phyloP scores from a whole-genome alignment of 257 asterid genomes.

The Oldenlandia corymbosa region DNA sequence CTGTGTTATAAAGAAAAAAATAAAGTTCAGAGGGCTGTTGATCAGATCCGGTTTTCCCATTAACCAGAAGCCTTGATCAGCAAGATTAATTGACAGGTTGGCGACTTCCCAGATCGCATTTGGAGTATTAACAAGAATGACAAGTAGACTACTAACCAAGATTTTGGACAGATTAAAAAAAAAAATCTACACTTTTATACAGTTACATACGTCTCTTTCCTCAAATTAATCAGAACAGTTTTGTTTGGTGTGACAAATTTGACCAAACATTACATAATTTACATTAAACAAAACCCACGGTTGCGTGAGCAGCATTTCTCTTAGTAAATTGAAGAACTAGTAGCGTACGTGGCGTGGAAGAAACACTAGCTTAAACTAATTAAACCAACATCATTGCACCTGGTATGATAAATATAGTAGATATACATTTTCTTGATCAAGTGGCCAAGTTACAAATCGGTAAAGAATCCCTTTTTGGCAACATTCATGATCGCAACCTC shows the following conservation, averaged over 20 bases:
- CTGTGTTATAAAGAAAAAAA: neutral
- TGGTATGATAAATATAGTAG: neutral
- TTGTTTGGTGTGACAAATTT: neutral
- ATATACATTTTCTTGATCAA: constrained; percentile 8
- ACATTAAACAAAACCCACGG: too few species aligned
- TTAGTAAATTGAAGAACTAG: neutral
- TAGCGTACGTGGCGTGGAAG: neutral
- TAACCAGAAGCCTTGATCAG: neutral
- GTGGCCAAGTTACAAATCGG: neutral
- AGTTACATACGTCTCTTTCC: neutral
- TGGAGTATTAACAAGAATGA: neutral
- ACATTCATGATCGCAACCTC: neutral
- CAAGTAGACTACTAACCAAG: too few species aligned
- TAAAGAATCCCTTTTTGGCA: neutral
- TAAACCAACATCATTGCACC: constrained; percentile 5
- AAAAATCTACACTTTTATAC: too few species aligned
- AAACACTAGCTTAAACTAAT: neutral
- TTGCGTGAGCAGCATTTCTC: too few species aligned
- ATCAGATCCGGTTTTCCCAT: neutral
- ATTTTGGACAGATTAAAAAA: too few species aligned
- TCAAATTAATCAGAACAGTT: neutral
- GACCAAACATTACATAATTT: too few species aligned
- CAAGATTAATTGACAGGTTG: neutral
- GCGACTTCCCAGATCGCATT: neutral
- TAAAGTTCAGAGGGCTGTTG: constrained; percentile 7